These are phyloP conservation scores for Teratosphaeria pseudoeucalypti DNA, from an alignment of 2,329 filamentous ascomycete species.

Conservation along the genomic window DNA sequence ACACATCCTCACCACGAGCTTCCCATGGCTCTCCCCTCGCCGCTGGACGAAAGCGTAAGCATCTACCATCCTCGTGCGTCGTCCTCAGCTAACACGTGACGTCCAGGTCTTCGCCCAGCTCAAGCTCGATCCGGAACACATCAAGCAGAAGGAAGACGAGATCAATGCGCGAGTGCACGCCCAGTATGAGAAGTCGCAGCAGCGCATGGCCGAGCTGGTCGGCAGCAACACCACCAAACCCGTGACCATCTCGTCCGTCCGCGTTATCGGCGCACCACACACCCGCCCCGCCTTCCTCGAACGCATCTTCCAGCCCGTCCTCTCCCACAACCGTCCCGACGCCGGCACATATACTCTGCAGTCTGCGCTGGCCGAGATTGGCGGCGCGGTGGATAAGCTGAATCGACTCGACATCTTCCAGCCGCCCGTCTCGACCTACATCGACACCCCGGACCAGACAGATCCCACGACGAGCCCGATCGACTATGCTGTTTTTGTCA, in stretches of 20 bases:
- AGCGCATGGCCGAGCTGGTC: constrained; percentile 56
- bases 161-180: constrained; percentile 48
- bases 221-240: constrained; percentile 76
- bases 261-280: constrained; percentile 69
- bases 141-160: constrained; percentile 50
- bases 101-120: constrained; percentile 50
- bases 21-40: constrained; percentile 10
- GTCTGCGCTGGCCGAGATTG: constrained; percentile 65
- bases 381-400: constrained; percentile 61
- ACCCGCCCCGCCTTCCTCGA: constrained; percentile 80
- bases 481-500: constrained; percentile 72
- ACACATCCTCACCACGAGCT: neutral
- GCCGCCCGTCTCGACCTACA: constrained; percentile 67
- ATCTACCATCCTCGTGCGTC: neutral
- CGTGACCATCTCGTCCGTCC: constrained; percentile 76
- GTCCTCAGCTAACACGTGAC: constrained; percentile 9
- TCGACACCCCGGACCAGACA: constrained; percentile 63
- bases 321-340: constrained; percentile 47
- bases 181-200: constrained; percentile 53
- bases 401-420: constrained; percentile 81
- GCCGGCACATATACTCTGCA: constrained; percentile 58
- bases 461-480: constrained; percentile 61
- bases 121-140: constrained; percentile 47
- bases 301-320: constrained; percentile 65
- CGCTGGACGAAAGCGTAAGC: constrained; percentile 13